Evolutionary conservation across 2,329 filamentous ascomycete species (phyloP).

Genomic region (Apiospora sp.): DNA sequence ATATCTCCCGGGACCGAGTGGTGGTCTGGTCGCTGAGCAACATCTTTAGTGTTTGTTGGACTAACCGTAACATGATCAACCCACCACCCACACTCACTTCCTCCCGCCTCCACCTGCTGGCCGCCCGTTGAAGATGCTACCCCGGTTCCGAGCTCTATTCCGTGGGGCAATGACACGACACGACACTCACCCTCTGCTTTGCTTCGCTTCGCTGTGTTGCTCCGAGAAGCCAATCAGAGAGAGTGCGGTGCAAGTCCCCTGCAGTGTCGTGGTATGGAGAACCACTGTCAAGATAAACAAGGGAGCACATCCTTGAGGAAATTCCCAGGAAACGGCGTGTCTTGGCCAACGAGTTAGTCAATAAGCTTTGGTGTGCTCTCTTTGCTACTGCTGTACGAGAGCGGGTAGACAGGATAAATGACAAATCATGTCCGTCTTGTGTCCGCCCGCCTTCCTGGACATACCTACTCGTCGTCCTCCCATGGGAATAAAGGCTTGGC

Average conservation of each 20-base stretch:
- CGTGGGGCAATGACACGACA: slow-evolving; percentile 1
- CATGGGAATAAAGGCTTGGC: neutral
- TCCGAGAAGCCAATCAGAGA: neutral
- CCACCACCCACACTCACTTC: neutral
- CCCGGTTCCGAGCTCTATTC: neutral
- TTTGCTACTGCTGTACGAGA: neutral
- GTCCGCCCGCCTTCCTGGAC: neutral
- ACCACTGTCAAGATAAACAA: neutral
- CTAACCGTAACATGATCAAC: neutral
- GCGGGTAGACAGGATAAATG: neutral
- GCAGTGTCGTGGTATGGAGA: too few relatives aligned
- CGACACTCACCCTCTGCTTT: neutral
- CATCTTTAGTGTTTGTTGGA: neutral
- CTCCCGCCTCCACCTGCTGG: neutral
- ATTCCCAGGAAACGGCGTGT: neutral
- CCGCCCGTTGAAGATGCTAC: neutral
- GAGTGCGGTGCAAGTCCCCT: too few relatives aligned
- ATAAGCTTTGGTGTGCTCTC: neutral
- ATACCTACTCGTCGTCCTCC: neutral
- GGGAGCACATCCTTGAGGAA: neutral
- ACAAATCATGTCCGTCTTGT: neutral
- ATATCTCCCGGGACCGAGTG: neutral
- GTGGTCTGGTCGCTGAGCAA: neutral
- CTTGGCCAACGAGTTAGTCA: neutral
- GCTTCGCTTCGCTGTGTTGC: neutral